Evolutionary conservation across 1,284 basidiomycete species (phyloP), one percentile per base, ranked within the genome.

Genomic region (Cystobasidium sp.): DNA sequence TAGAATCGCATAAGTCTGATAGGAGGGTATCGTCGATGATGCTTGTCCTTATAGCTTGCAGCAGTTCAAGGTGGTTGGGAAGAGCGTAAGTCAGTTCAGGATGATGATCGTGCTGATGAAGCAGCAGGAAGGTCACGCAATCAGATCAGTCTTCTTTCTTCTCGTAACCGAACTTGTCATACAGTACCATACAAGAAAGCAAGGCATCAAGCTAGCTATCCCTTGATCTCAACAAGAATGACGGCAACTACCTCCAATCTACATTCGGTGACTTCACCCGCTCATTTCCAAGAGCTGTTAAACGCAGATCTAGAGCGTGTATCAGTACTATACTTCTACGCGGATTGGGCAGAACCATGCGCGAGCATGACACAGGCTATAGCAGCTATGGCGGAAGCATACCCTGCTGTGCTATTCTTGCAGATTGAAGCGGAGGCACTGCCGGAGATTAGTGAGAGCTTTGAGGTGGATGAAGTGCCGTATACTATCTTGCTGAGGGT

Each of bases 381-480:
- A 37, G 77, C 81, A 39, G 89, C 90, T 79, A 85, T 94, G 44
- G 88, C 93, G 0, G 86, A 86, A 77, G 90, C 90, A 81, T 88
- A 93, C 79, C 86, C 89, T 0, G 80, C 85, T 9, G 81, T 91
- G 1, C 84, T 95, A 24, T 90, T 92, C 75, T 84, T 96, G n/a
- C 87, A 94, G 90, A 91, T 98, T 49, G 93, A 98, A 81, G 96
- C 95, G 0, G 95, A 99, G 83, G 83, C 86, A 18, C 89, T 93
- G 79, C 83, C 88, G 14, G 96, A 98, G 70, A 95, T 99, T 65
- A 87, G 94, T 5, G 95, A 97, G 81, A 93, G 92, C 6, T 99
- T 99, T 79, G 90, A 94, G 41, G 88, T 99, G 73, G 89, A 95
- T 80, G 89, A 92, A 8, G 96, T 99, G 3, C 96, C 97, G 0